phyloP scores from a whole-genome alignment of 257 asterid genomes.

The Forsythia suspensa region DNA sequence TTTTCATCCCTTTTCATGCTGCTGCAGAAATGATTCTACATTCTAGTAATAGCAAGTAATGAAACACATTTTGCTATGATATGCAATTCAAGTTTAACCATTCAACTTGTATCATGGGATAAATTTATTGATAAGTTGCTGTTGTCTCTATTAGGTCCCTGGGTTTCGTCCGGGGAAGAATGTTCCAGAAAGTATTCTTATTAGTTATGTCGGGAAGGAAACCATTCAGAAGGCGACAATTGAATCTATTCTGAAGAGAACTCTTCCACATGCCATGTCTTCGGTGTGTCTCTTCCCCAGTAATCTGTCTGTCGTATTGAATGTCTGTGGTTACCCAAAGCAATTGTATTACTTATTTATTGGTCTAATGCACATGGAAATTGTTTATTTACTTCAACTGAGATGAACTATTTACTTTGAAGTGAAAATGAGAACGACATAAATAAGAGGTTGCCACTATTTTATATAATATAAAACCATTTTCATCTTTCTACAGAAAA shows the following conservation, averaged over 20 bases:
- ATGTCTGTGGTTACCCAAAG: not conserved
- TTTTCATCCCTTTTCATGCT: not conserved
- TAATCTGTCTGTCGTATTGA: not conserved
- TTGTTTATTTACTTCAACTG: not conserved
- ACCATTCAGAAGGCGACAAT: slow-evolving; percentile 68
- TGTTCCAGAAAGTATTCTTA: slow-evolving; percentile 79
- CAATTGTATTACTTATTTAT: not conserved
- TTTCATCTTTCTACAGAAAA: not conserved
- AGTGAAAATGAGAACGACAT: not conserved
- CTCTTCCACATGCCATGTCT: slow-evolving; percentile 96
- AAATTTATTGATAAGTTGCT: slow-evolving; percentile 13
- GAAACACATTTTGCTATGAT: not conserved
- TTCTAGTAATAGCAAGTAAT: not conserved
- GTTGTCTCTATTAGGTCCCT: slow-evolving; percentile 62
- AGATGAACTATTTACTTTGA: not conserved
- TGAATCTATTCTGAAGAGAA: slow-evolving; percentile 90
- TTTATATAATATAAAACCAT: not conserved
- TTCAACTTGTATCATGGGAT: slow-evolving; percentile 3
- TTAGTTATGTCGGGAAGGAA: slow-evolving; percentile 65
- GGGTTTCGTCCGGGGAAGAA: slow-evolving; percentile 97
- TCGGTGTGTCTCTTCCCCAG: slow-evolving; percentile 45
- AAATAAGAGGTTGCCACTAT: not conserved
- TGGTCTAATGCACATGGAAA: not conserved
- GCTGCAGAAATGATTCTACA: not conserved
- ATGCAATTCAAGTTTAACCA: not conserved